phyloP scores from a whole-genome alignment of 805 yeast genomes.

The Dipodascus albidus region DNA sequence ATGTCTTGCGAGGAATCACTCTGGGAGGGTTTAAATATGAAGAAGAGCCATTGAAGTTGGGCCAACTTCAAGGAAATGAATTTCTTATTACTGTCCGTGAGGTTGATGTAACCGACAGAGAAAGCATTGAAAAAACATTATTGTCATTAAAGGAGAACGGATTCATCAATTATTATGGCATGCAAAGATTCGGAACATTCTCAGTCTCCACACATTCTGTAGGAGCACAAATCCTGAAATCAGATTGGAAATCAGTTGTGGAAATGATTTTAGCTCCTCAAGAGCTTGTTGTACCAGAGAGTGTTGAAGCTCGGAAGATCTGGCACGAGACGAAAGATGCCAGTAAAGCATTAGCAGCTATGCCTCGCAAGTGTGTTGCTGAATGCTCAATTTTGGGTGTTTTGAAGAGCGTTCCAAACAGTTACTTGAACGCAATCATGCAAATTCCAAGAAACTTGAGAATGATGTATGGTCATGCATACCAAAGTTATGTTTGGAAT shows the following conservation, averaged over 20 bases:
- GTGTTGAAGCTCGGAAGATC: conserved; percentile 66
- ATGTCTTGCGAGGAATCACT: conserved; percentile 60
- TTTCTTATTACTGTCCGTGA: conserved; percentile 78
- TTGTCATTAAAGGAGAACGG: conserved; percentile 53
- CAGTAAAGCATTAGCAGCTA: conserved; percentile 45
- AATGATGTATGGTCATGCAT: conserved; percentile 94
- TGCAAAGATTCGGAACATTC: conserved; percentile 97
- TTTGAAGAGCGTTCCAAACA: conserved; percentile 39
- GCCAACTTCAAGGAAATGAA: conserved; percentile 83
- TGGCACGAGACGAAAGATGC: conserved; percentile 75
- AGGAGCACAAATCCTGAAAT: conserved; percentile 60
- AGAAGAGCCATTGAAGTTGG: conserved; percentile 53
- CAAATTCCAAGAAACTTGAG: conserved; percentile 85
- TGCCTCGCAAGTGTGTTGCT: conserved; percentile 87
- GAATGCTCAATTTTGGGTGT: conserved; percentile 62
- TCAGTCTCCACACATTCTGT: conserved; percentile 82
- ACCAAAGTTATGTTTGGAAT: conserved; percentile 95
- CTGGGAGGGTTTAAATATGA: conserved; percentile 71
- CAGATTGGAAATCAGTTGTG: conserved; percentile 71
- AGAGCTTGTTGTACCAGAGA: conserved; percentile 70
- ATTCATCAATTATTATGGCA: conserved; percentile 90
- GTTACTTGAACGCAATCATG: conserved; percentile 74
- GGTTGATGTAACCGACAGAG: conserved; percentile 32
- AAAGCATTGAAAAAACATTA: conserved; percentile 41
- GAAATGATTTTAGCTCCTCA: conserved; percentile 77